Evolutionary conservation across 345 rosid genomes (phyloP).

Genomic region (Populus tremula): DNA sequence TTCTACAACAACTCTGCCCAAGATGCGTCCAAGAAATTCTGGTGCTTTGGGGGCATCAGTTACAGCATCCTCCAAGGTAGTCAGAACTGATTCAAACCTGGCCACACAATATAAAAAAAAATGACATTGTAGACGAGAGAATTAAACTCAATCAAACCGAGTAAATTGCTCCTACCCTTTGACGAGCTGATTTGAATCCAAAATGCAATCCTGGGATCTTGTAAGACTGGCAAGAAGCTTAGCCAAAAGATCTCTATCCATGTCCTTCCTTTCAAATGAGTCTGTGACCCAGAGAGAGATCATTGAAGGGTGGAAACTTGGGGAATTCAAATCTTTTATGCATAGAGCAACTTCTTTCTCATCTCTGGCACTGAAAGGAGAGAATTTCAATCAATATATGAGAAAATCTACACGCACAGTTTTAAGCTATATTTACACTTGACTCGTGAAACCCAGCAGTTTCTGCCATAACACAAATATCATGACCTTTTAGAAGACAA

Average conservation of each 20-base stretch:
- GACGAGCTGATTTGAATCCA: constrained; percentile 52
- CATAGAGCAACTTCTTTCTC: constrained; percentile 80
- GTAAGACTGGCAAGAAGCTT: constrained; percentile 71
- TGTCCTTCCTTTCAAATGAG: constrained; percentile 92
- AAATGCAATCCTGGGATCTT: constrained; percentile 43
- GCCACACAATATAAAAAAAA: neutral
- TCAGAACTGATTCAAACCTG: constrained; percentile 75
- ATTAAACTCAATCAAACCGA: neutral
- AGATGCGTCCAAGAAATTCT: constrained; percentile 68
- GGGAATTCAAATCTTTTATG: constrained; percentile 78
- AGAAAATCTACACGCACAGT: neutral
- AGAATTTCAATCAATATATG: neutral
- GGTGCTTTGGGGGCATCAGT: constrained; percentile 93
- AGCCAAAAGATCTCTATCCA: constrained; percentile 78
- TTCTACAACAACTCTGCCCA: constrained; percentile 55
- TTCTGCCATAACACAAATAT: neutral
- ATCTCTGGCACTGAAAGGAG: constrained; percentile 71
- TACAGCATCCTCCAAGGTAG: constrained; percentile 76
- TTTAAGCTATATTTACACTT: neutral
- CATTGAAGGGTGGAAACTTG: constrained; percentile 79
- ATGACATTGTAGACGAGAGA: neutral
- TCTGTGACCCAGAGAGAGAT: constrained; percentile 86
- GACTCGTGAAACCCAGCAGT: neutral
- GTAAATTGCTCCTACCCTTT: constrained; percentile 57
- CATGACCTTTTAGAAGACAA: neutral